Evolutionary conservation across 2,329 filamentous ascomycete genomes (phyloP), one percentile per base, ranked within the genome.

Genomic region (Colletotrichum euphorbiae): DNA sequence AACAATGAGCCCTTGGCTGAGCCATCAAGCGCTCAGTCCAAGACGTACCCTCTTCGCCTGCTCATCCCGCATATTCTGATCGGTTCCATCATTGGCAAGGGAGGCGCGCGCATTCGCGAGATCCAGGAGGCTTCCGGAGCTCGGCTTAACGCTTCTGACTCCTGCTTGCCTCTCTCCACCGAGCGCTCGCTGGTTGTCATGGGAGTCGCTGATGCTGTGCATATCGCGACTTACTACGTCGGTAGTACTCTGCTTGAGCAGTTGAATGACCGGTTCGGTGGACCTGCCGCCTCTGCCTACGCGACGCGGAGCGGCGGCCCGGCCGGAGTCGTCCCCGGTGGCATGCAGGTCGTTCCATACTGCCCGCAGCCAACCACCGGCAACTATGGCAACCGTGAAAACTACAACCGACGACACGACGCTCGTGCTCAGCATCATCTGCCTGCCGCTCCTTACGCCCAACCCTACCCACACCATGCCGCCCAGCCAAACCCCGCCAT

Each of bases 341-440:
- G 96, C 70, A 97, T 99, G 94, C 96, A 98, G 80, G 96, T 99
- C 56, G 94, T 98, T n/a, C 96, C 96, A 6, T 99, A 99, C 78
- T 92, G 93, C 65, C 96, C 96, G 56, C 94, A 98, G 79, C 92
- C 95, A 31, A 93, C 93, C 64, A 93, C 93, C 66, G 96, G 96
- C 72, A 94, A 95, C 79, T 98, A 94, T 77, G 94, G 94, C 64
- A 93, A 94, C 75, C 91, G 93, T 50, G 95, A 98, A 71, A 93
- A 93, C 78, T 97, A 91, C 74, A 90, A 83, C 67, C 82, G 93
- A 71, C 89, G 92, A 72, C 91, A 92, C 72, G 89, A 92, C 69
- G 89, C 91, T 64, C 89, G 92, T 71, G 83, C 88, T 52, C 70
- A 71, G 43, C 70, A 69, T 54, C 92, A 93, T 73, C 90, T 93